Evolutionary conservation across 139 green algal genomes (phyloP).

Genomic region (Volvox reticuliferus): DNA sequence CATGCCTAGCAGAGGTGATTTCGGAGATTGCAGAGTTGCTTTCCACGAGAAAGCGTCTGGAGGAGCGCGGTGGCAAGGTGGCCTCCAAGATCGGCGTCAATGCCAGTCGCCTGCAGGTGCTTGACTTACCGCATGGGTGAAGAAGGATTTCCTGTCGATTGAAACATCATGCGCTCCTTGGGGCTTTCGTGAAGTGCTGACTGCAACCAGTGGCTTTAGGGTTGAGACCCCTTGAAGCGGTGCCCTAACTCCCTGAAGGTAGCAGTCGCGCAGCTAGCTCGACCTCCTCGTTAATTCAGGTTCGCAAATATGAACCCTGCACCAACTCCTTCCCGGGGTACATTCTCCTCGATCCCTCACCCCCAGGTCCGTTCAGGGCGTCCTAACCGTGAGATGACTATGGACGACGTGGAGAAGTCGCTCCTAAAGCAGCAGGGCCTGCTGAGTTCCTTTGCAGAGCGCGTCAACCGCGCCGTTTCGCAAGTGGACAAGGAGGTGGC

Average conservation of each 20-base stretch:
- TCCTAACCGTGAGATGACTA: conserved; percentile 54
- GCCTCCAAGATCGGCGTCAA: conserved; percentile 56
- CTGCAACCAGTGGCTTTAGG: too few species aligned
- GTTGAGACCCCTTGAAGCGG: too few species aligned
- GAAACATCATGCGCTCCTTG: too few species aligned
- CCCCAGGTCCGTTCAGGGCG: conserved; percentile 41
- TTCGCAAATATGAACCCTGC: too few species aligned
- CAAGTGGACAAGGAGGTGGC: conserved; percentile 59
- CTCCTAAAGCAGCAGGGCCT: conserved; percentile 60
- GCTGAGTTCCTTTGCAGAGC: conserved; percentile 49
- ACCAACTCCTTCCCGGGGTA: too few species aligned
- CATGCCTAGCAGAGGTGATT: conserved; percentile 26
- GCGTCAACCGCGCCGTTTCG: conserved; percentile 24
- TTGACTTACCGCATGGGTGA: not conserved
- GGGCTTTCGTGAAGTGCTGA: too few species aligned
- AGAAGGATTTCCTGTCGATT: too few species aligned
- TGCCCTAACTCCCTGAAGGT: too few species aligned
- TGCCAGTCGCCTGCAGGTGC: conserved; percentile 49
- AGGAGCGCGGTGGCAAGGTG: conserved; percentile 52
- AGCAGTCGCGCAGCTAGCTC: too few species aligned
- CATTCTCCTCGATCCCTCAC: not conserved
- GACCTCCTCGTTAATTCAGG: too few species aligned
- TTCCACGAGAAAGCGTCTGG: conserved; percentile 34
- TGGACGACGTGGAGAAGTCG: conserved; percentile 60
- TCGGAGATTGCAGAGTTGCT: conserved; percentile 49